Evolutionary conservation across 495 filamentous ascomycete species (phyloP), one percentile per base, ranked within the genome.

Genomic region (Astrocystis sublimbata): DNA sequence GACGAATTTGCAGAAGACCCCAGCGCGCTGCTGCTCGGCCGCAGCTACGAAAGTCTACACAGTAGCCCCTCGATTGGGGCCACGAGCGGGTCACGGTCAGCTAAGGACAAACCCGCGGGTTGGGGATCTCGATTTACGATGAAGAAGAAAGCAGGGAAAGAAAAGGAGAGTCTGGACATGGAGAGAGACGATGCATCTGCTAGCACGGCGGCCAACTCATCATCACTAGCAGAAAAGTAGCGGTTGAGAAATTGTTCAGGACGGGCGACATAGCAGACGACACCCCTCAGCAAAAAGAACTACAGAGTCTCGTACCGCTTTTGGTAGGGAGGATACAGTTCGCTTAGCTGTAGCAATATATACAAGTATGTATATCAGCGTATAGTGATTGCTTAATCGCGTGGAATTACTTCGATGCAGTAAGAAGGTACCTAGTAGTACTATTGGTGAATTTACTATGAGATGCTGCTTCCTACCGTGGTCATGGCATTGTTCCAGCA

Each of bases 91-190:
- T 46, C 53, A 65, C 73, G 68, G 50, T 65, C 68, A 67, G 63
- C 67, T 36, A 68, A 78, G 69, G 72, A 69, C 64, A 68, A 68
- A 65, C 49, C 75, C 45, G 70, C 68, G 17, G 72, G 75, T 58
- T 82, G 79, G 79, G 68, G 79, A 28, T 73, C 72, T 59, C 70
- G 68, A 43, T 82, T 81, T 64, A 62, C 72, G 36, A 81, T 79
- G 66, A 80, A 79, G 72, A 78, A 76, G 47, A 81, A 76, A 70
- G n/a, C 63, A 3, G 73, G 69, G 6, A 77, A 75, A 65, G 77
- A 81, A 46, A 79, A 77, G 68, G 78, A 79, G 62, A 79, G 78
- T 60, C 60, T 80, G 56, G 79, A 82, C 19, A 57, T 78, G 28
- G 79, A 82, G 26, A 71, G 79, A 60, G 68, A 76, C 26, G 67